Base-by-base conservation (phyloP, 75 land plant genomes). In the Pinus albicaulis region DNA sequence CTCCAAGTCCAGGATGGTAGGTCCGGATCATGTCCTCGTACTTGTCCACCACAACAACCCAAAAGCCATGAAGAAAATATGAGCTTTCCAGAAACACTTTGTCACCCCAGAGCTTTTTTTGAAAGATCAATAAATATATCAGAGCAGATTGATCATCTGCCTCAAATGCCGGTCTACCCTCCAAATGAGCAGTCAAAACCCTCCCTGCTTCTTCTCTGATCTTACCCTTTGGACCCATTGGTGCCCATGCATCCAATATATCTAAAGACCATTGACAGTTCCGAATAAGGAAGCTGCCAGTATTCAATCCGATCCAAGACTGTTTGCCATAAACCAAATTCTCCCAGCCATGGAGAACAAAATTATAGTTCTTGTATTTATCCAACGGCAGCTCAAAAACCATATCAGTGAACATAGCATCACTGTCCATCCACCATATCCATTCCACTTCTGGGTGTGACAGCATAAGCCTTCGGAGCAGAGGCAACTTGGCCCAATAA, bases 191-290 rank as follows among this genome's bases (percentile, higher is more conserved):
- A 17, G 96, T 89, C 68, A 93, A 75, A 48, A 93, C 58, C 76
- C 74, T 89, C 55, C 96, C 96, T 0, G 89, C 95, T 69, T 87
- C 92, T 22, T 89, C 86, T 16, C 96, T 72, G 48, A 92, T 71
- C 36, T 66, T 71, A 3, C 96, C 96, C 68, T 87, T 92, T 0
- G 92, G 92, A 11, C 96, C 95, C 92, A 92, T 87, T 8, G 96
- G 95, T 1, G 96, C 94, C 94, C 91, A 91, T 3, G 86, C 86
- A 80, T 93, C 96, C 11, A 93, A 82, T 76, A 93, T 71, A 84
- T 93, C 96, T 66, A 93, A 74, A 36, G 96, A 86, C 96, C 96
- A 93, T 78, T 93, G 96, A 61, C 94, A 91, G 66, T 93, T 93
- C 72, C 96, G 69, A 26, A 93, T 68, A 59, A 93, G 81, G 44